Evolutionary conservation across 2,329 filamentous ascomycete genomes (phyloP).

Genomic region (Fusarium keratoplasticum): DNA sequence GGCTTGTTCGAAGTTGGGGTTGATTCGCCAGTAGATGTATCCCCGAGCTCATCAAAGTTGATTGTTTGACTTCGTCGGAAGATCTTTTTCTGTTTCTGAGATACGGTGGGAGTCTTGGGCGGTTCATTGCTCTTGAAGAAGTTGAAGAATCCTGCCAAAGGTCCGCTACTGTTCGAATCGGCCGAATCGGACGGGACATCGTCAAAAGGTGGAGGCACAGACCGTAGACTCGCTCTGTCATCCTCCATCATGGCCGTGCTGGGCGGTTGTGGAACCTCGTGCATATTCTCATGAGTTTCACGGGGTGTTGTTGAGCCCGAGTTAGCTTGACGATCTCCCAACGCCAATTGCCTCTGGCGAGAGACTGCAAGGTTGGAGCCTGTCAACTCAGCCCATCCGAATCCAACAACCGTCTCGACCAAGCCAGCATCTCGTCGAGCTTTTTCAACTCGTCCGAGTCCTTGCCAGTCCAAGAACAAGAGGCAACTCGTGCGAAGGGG

Average conservation of each 20-base stretch:
- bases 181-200: slow-evolving; percentile 44
- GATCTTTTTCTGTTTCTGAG: slow-evolving; percentile 74
- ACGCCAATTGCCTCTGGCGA: slow-evolving; percentile 57
- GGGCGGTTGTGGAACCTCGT: slow-evolving; percentile 77
- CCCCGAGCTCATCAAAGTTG: slow-evolving; percentile 29
- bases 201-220: slow-evolving; percentile 51
- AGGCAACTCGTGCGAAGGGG: slow-evolving; percentile 94
- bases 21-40: slow-evolving; percentile 9
- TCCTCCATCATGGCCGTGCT: slow-evolving; percentile 75
- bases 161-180: slow-evolving; percentile 54
- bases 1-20: slow-evolving; percentile 26
- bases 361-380: slow-evolving; percentile 68
- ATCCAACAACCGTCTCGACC: slow-evolving; percentile 91
- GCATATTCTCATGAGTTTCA: slow-evolving; percentile 51
- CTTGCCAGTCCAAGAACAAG: slow-evolving; percentile 97
- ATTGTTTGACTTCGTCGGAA: slow-evolving; percentile 84
- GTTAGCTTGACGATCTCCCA: slow-evolving; percentile 48
- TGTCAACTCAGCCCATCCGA: slow-evolving; percentile 94
- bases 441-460: slow-evolving; percentile 92
- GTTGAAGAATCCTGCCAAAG: slow-evolving; percentile 75
- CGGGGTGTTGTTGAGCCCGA: slow-evolving; percentile 52
- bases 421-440: slow-evolving; percentile 91
- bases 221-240: slow-evolving; percentile 68
- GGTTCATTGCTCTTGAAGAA: slow-evolving; percentile 75
- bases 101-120: slow-evolving; percentile 61